Percentiles rank a stretch among this genome's conserved stretches.
These are phyloP conservation scores for Camelina laxa DNA, from an alignment of 345 rosid genomes.

Conservation along the genomic window DNA sequence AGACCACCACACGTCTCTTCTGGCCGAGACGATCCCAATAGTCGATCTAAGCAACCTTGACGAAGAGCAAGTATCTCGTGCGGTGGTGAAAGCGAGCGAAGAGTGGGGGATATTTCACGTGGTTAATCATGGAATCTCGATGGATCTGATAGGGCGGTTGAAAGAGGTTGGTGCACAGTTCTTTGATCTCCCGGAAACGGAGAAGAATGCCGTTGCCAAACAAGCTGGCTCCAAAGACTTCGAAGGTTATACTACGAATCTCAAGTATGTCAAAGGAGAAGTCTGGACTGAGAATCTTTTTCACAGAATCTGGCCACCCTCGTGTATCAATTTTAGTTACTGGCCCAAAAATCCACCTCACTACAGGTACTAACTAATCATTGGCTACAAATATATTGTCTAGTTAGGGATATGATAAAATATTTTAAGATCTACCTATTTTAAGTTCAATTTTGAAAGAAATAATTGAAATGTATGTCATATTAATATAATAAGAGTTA, in stretches of 20 bases:
- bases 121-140: constrained; percentile 48
- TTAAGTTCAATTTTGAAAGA: neutral
- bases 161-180: constrained; percentile 61
- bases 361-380: constrained; percentile 52
- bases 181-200: constrained; percentile 64
- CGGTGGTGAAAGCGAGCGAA: constrained; percentile 48
- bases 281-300: constrained; percentile 74
- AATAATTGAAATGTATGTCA: neutral
- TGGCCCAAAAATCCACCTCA: constrained; percentile 76
- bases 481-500: no score
- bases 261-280: constrained; percentile 44
- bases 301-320: constrained; percentile 76
- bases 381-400: neutral
- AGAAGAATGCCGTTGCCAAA: constrained; percentile 57
- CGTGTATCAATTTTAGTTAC: constrained; percentile 51
- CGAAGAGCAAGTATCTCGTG: constrained; percentile 31
- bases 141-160: constrained; percentile 49
- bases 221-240: constrained; percentile 36
- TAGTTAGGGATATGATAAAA: neutral
- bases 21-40: constrained; percentile 42
- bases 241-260: constrained; percentile 68
- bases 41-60: constrained; percentile 44
- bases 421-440: neutral
- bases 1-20: constrained; percentile 40
- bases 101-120: constrained; percentile 53